Conservation (phyloP, 768 basidiomycete genomes). For the Cytidiella melzeri region DNA sequence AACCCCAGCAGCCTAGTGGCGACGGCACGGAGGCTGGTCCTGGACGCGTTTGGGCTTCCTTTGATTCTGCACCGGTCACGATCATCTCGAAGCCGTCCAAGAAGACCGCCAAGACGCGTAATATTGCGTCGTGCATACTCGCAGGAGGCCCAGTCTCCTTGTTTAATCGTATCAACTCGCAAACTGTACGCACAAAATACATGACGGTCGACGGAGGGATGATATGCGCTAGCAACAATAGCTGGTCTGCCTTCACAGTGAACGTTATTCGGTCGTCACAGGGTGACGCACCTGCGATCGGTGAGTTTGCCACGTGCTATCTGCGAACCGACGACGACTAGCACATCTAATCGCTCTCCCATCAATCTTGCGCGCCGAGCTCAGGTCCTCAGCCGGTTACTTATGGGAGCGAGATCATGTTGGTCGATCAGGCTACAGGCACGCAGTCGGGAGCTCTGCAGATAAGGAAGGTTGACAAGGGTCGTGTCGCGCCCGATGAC, state of each 20-base stretch:
- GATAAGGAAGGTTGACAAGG: conserved; percentile 91
- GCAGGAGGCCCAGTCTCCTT: conserved; percentile 86
- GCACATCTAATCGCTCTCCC: not conserved
- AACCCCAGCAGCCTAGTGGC: conserved; percentile 47
- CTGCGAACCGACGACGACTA: conserved; percentile 7
- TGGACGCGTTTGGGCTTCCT: conserved; percentile 83
- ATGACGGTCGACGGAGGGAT: conserved; percentile 87
- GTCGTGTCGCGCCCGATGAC: conserved; percentile 78
- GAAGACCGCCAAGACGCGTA: conserved; percentile 93
- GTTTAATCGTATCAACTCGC: conserved; percentile 94
- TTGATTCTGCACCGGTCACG: conserved; percentile 87
- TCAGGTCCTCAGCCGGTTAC: conserved; percentile 62
- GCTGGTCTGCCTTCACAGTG: conserved; percentile 94
- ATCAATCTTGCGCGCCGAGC: not conserved
- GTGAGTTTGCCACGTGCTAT: conserved; percentile 60
- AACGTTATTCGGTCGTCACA: conserved; percentile 76
- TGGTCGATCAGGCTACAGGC: conserved; percentile 81
- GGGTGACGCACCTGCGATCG: conserved; percentile 40
- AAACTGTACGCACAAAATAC: conserved; percentile 95
- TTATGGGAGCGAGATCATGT: conserved; percentile 83
- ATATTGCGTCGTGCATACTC: conserved; percentile 85
- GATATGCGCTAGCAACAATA: conserved; percentile 82
- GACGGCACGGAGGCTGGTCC: conserved; percentile 37
- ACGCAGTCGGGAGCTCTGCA: conserved; percentile 81
- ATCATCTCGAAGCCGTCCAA: conserved; percentile 97